These are phyloP conservation scores for Alternaria gaisen DNA, from an alignment of 2,329 filamentous ascomycete species.

Conservation along the genomic window DNA sequence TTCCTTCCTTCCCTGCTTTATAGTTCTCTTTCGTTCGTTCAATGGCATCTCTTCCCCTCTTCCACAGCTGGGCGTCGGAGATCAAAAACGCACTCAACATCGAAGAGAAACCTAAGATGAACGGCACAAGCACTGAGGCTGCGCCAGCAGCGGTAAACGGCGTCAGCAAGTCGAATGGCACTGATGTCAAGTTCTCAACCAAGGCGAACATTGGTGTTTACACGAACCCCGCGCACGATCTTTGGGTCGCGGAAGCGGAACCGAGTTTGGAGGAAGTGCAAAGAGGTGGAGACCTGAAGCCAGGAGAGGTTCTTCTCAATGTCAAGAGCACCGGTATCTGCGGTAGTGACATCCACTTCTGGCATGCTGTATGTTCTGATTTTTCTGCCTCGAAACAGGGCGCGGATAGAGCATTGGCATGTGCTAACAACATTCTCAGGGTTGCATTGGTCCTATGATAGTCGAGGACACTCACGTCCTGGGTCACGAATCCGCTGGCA, in stretches of 20 bases:
- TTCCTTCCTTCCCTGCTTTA: background rate
- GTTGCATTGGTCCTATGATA: slow-evolving; percentile 95
- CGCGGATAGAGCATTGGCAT: background rate
- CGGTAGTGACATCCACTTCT: slow-evolving; percentile 96
- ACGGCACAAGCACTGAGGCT: slow-evolving; percentile 7
- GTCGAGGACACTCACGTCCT: slow-evolving; percentile 89
- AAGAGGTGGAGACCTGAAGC: slow-evolving; percentile 72
- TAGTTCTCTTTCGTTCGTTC: background rate
- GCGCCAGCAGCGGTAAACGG: slow-evolving; percentile 10
- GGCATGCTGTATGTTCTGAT: slow-evolving; percentile 72
- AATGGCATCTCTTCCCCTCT: slow-evolving; percentile 8
- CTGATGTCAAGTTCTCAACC: slow-evolving; percentile 57
- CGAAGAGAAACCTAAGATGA: slow-evolving; percentile 4
- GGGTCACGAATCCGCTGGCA: slow-evolving; percentile 91
- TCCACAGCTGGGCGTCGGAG: slow-evolving; percentile 8
- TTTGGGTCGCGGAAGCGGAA: slow-evolving; percentile 84
- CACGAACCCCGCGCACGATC: slow-evolving; percentile 90
- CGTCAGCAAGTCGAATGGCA: slow-evolving; percentile 16
- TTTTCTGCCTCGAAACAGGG: background rate
- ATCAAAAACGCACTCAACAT: background rate
- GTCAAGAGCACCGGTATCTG: slow-evolving; percentile 97
- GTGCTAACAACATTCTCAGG: slow-evolving; percentile 30
- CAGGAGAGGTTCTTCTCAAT: slow-evolving; percentile 85
- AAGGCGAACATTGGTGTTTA: slow-evolving; percentile 96
- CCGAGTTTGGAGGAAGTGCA: slow-evolving; percentile 79